Evolutionary conservation across 1,284 basidiomycete genomes (phyloP), one percentile per base, ranked within the genome.

Genomic region (Leccinum insolens): DNA sequence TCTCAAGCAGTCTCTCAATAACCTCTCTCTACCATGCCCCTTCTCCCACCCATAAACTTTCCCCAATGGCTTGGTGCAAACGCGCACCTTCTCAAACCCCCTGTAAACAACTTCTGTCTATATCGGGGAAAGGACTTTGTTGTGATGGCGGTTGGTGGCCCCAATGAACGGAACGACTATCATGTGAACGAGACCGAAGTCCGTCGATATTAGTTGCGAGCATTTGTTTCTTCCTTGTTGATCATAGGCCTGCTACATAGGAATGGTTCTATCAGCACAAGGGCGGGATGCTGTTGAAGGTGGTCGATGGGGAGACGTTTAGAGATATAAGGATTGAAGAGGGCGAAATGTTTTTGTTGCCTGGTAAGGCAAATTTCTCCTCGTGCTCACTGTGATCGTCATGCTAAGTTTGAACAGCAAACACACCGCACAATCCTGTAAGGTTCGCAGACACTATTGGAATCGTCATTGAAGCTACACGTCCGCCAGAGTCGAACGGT

Each of bases 181-280:
- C 95, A 98, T 79, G 82, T 97, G 62, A 98, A 98, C 78, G 90
- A 96, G 80, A 97, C 95, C 3, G 95, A 98, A 85, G 92, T 86
- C 37, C 60, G 78, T 71, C n/a, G 20, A 25, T 15, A 2, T 55
- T 52, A 9, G 15, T 22, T 25, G 14, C n/a, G 25, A 57, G 17
- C 14, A 3, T 3, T n/a, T 44, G 7, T 49, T 15, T 22, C 52
- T 15, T 6, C 22, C 14, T 60, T 3, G 15, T 34, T 5, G 7
- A 20, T 65, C 55, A 68, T 4, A 4, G 6, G 25, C 22, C 7
- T 34, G 62, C 3, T 15, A 15, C 49, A 39, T 59, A 94, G 90
- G 96, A 98, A 81, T 98, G 95, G 95, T 98, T 98, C 79, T 97
- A 95, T 80, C 96, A 98, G 78, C 86, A 96, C 83, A 94, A 95